Percentiles rank a stretch among this genome's conserved stretches.
Conservation (phyloP, 768 basidiomycete genomes). For the Hysterangium stoloniferum region DNA sequence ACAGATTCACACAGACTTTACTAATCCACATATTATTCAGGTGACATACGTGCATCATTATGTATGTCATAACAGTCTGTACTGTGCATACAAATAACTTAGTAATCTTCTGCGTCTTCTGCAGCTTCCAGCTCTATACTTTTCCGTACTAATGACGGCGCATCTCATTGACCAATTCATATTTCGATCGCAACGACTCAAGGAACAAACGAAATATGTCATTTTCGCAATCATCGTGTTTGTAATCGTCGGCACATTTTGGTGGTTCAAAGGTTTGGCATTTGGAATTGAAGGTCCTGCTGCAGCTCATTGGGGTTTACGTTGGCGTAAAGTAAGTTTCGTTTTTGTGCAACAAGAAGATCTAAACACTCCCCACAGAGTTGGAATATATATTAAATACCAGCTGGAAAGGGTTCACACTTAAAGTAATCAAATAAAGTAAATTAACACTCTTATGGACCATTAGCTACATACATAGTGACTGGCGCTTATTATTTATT, state of each 20-base stretch:
- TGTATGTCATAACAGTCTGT: constrained; percentile 38
- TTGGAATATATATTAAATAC: constrained; percentile 21
- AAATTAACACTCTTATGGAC: too few species aligned
- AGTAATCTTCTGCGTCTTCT: constrained; percentile 5
- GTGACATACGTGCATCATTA: constrained; percentile 91
- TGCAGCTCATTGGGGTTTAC: constrained; percentile 66
- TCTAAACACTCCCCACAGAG: constrained; percentile 12
- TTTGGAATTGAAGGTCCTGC: constrained; percentile 92
- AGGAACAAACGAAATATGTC: constrained; percentile 57
- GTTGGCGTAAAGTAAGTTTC: constrained; percentile 59
- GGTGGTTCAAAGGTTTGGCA: constrained; percentile 89
- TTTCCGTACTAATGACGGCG: constrained; percentile 85
- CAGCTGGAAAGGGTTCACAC: too few species aligned
- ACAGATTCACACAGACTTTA: background rate
- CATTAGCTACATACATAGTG: too few species aligned
- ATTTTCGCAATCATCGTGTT: constrained; percentile 57
- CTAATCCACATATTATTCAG: background rate
- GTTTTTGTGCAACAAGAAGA: background rate
- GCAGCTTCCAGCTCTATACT: constrained; percentile 93
- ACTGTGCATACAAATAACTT: constrained; percentile 4
- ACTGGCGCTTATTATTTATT: too few species aligned
- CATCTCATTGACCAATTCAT: constrained; percentile 91
- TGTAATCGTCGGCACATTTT: constrained; percentile 70
- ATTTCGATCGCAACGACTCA: constrained; percentile 65
- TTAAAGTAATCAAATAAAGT: too few species aligned